A percentile compares a stretch with the other conserved stretches of the same genome.
Evolutionary conservation across 2,329 filamentous ascomycete species (phyloP).

Genomic region (Paradendryphiella salina): DNA sequence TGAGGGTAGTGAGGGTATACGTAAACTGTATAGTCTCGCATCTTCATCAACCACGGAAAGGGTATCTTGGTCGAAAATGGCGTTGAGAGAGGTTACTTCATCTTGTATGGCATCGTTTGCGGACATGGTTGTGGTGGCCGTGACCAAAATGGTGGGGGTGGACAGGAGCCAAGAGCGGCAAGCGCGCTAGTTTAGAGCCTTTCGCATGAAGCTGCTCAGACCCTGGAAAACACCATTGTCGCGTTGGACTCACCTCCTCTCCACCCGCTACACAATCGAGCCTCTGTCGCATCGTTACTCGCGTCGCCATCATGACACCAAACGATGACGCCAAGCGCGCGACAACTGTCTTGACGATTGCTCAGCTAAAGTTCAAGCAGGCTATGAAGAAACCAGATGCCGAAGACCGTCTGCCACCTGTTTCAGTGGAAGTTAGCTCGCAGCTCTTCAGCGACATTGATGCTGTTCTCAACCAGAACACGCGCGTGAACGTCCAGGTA

Average conservation of each 20-base stretch:
- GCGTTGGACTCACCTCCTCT: conserved; percentile 3
- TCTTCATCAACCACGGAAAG: conserved; percentile 48
- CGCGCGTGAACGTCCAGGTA: conserved; percentile 41
- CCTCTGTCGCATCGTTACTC: conserved; percentile 7
- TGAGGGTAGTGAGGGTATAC: conserved; percentile 65
- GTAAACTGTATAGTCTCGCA: conserved; percentile 55
- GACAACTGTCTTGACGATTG: conserved; percentile 29
- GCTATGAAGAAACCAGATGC: conserved; percentile 29
- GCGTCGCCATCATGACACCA: conserved; percentile 23
- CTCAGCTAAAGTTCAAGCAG: conserved; percentile 38
- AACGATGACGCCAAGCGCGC: conserved; percentile 31
- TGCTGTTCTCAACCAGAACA: conserved; percentile 35
- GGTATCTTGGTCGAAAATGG: conserved; percentile 75
- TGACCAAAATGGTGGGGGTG: conserved; percentile 16
- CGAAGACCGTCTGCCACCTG: conserved; percentile 22
- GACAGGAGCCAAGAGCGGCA: conserved; percentile 14
- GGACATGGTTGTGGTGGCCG: conserved; percentile 27
- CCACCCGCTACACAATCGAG: conserved; percentile 6
- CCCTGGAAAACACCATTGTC: conserved; percentile 14
- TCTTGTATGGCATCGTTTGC: conserved; percentile 59
- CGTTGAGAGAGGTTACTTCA: conserved; percentile 80
- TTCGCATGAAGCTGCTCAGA: background rate
- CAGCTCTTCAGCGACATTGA: conserved; percentile 33
- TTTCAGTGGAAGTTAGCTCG: conserved; percentile 27
- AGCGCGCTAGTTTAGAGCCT: conserved; percentile 17